Conservation (phyloP, 169 alveolate genomes). For the Cystoisospora suis region DNA sequence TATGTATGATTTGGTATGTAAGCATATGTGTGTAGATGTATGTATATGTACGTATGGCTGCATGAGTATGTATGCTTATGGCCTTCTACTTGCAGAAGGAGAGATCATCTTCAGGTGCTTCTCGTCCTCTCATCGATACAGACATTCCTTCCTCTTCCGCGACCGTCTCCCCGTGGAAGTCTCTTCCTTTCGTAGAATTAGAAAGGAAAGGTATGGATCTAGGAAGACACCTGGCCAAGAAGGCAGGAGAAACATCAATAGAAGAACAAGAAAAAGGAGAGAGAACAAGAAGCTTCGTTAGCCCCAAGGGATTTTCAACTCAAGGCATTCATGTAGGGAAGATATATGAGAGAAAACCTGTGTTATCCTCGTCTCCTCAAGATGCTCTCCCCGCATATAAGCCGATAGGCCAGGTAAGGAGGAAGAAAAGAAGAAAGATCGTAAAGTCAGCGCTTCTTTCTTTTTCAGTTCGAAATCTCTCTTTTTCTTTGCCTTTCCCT, state of each 20-base stretch:
- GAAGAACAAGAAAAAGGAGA: background rate
- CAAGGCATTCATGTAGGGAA: slow-evolving; percentile 11
- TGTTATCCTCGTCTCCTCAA: too few species aligned
- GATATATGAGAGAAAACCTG: background rate
- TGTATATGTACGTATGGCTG: background rate
- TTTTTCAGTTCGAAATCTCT: background rate
- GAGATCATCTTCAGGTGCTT: background rate
- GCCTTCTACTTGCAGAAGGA: background rate
- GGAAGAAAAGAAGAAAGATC: background rate
- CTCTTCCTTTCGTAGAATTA: background rate
- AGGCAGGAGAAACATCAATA: background rate
- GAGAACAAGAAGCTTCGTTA: background rate
- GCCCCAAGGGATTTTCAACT: slow-evolving; percentile 1
- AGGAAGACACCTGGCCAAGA: background rate
- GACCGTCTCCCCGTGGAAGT: background rate
- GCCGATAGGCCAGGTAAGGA: background rate
- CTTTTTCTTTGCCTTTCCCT: too few species aligned
- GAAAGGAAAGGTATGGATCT: background rate
- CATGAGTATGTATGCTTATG: background rate
- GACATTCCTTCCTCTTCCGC: background rate
- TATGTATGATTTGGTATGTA: background rate
- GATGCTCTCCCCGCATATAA: background rate
- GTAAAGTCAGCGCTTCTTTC: background rate
- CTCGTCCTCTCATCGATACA: background rate
- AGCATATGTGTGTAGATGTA: background rate